Evolutionary conservation across 805 yeast species (phyloP).

Genomic region (Wickerhamomyces hampshirensis): DNA sequence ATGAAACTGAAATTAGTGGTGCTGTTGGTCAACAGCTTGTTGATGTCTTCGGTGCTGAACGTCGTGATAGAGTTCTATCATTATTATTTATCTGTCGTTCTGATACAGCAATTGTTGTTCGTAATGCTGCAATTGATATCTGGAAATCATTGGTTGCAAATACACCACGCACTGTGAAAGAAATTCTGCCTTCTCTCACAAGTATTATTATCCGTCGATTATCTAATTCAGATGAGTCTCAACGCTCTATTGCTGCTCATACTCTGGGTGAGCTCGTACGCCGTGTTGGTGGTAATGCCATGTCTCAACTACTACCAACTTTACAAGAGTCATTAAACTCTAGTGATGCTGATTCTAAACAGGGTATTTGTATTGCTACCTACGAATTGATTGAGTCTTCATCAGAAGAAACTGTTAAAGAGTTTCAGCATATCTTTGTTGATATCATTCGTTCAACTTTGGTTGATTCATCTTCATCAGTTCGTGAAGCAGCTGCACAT

Average conservation of each 20-base stretch:
- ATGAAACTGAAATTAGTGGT: slow-evolving; percentile 38
- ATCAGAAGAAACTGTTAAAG: slow-evolving; percentile 50
- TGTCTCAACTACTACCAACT: slow-evolving; percentile 81
- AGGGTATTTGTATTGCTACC: slow-evolving; percentile 94
- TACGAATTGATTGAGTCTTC: slow-evolving; percentile 81
- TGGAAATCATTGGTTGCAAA: slow-evolving; percentile 97
- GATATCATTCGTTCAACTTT: slow-evolving; percentile 73
- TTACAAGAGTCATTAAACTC: slow-evolving; percentile 58
- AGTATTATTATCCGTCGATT: slow-evolving; percentile 73
- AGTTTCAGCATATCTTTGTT: slow-evolving; percentile 66
- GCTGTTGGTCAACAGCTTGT: slow-evolving; percentile 61
- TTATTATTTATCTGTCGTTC: slow-evolving; percentile 92
- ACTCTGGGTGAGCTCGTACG: slow-evolving; percentile 93
- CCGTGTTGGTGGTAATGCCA: slow-evolving; percentile 86
- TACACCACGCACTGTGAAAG: slow-evolving; percentile 92
- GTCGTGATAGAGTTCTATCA: slow-evolving; percentile 82
- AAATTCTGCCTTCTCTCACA: slow-evolving; percentile 80
- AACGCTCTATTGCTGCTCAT: slow-evolving; percentile 85
- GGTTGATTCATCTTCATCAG: slow-evolving; percentile 65
- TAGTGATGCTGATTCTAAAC: slow-evolving; percentile 77
- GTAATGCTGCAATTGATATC: slow-evolving; percentile 85
- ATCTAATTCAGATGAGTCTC: slow-evolving; percentile 75
- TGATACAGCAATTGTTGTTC: slow-evolving; percentile 81
- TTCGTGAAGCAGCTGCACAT: slow-evolving; percentile 86
- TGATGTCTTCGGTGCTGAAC: slow-evolving; percentile 78